phyloP scores from a whole-genome alignment of 768 basidiomycete species.

The Austroboletus eburneus region DNA sequence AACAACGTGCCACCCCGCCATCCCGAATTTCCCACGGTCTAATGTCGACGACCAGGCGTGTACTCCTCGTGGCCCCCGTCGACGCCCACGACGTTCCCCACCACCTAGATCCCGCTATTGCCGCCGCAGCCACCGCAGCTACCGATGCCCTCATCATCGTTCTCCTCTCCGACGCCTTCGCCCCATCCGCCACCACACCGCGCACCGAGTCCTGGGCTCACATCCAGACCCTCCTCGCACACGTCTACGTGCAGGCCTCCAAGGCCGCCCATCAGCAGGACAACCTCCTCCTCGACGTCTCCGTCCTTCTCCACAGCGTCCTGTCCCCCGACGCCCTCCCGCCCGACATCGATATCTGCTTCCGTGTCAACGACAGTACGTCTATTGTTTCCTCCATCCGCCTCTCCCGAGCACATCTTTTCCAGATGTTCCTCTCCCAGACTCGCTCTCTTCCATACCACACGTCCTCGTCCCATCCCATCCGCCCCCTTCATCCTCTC shows the following conservation, averaged over 20 bases:
- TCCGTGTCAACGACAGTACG: slow-evolving; percentile 44
- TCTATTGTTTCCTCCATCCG: neutral
- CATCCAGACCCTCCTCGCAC: slow-evolving; percentile 74
- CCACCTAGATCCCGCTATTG: slow-evolving; percentile 53
- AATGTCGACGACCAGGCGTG: slow-evolving; percentile 9
- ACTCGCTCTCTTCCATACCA: slow-evolving; percentile 36
- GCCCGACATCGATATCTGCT: slow-evolving; percentile 38
- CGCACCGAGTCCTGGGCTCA: slow-evolving; percentile 56
- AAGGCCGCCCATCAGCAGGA: slow-evolving; percentile 63
- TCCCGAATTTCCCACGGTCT: too few species aligned
- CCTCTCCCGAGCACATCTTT: slow-evolving; percentile 5
- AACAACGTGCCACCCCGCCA: too few species aligned
- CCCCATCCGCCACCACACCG: slow-evolving; percentile 28
- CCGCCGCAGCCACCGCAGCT: slow-evolving; percentile 42
- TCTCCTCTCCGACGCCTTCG: slow-evolving; percentile 62
- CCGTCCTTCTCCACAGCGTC: slow-evolving; percentile 67
- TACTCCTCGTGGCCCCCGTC: slow-evolving; percentile 53
- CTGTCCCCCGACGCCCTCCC: slow-evolving; percentile 41
- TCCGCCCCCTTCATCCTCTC: slow-evolving; percentile 4
- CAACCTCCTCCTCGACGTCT: slow-evolving; percentile 71
- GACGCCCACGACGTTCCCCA: slow-evolving; percentile 47
- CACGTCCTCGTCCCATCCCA: slow-evolving; percentile 16
- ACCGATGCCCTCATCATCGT: slow-evolving; percentile 54
- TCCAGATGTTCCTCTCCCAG: slow-evolving; percentile 38
- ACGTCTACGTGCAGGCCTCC: slow-evolving; percentile 83